Base-by-base conservation (phyloP, 2,329 filamentous ascomycete genomes). In the Penicillium palitans region DNA sequence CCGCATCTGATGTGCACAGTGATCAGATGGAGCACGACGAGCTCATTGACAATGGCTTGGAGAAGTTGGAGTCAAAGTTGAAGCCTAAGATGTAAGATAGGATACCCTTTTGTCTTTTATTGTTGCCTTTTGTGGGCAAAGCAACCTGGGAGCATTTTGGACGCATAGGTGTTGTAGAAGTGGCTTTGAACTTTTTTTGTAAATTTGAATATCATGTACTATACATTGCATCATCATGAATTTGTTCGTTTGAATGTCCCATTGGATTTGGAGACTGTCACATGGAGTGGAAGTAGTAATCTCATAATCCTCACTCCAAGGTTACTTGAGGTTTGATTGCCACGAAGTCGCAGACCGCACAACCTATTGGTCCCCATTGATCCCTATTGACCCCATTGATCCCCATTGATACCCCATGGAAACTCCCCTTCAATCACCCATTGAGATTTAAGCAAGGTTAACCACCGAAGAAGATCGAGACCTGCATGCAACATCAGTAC, bases 381-480 rank as follows among this genome's bases (percentile, higher is more conserved):
- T 31, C 29, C 4, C 10, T 12, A 31, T 31, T 31, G 35, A 29
- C 17, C 17, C 17, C 25, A 51, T 40, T 51, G 35, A 41, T 31
- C 31, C 12, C 31, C 12, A 33, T 33, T 33, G 37, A 41, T 33
- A 5, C 6, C 17, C 31, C 21, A 46, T 37, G 13, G 17, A 7
- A 37, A 47, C 12, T 29, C 17, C 17, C 29, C 7, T 37, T 37
- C 29, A 17, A 29, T 17, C n/a, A 29, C n/a, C n/a, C 27, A 45
- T 33, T 33, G 39, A 35, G 45, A 29, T 6, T 8, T 21, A 56
- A 21, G 8, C 2, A 48, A 29, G 1, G 31, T 71, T 55, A 76
- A 54, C 71, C 70, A 35, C 73, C 73, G 44, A 76, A 68, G 63
- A 76, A 75, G 60, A 76, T 74, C 10, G 73, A 75, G 40, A 70